phyloP scores from a whole-genome alignment of 129 eudicot species.

The Cynara cardunculus region DNA sequence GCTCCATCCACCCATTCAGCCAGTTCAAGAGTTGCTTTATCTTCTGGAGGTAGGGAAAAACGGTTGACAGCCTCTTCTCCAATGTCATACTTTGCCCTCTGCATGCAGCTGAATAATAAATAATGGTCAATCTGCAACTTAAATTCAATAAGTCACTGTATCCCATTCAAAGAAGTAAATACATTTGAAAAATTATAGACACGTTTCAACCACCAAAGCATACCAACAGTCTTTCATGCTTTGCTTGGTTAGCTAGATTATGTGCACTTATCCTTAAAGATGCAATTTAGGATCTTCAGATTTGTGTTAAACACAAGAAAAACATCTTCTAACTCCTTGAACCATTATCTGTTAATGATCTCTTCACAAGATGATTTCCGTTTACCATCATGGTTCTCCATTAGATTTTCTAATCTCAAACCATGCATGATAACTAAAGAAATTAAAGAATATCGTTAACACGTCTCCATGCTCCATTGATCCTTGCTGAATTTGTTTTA shows the following conservation, averaged over 20 bases:
- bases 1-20: conserved; percentile 99
- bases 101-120: conserved; percentile 81
- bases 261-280: neutral
- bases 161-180: neutral
- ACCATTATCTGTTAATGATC: no score
- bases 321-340: neutral
- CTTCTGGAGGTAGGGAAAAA: conserved; percentile 89
- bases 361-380: no score
- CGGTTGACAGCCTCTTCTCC: conserved; percentile 98
- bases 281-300: neutral
- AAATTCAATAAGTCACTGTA: neutral
- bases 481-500: no score
- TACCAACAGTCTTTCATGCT: neutral
- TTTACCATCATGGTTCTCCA: no score
- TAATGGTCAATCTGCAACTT: conserved; percentile 15
- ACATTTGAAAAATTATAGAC: neutral
- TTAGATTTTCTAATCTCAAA: no score
- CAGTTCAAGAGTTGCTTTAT: conserved; percentile 89
- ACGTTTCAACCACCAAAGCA: neutral
- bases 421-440: no score
- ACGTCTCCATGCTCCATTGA: no score
- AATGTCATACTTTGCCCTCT: conserved; percentile 85
- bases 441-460: no score
- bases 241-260: neutral
- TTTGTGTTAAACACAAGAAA: neutral